These are phyloP conservation scores for Paramecium octaurelia DNA, from an alignment of 73 alveolate species.

Conservation along the genomic window DNA sequence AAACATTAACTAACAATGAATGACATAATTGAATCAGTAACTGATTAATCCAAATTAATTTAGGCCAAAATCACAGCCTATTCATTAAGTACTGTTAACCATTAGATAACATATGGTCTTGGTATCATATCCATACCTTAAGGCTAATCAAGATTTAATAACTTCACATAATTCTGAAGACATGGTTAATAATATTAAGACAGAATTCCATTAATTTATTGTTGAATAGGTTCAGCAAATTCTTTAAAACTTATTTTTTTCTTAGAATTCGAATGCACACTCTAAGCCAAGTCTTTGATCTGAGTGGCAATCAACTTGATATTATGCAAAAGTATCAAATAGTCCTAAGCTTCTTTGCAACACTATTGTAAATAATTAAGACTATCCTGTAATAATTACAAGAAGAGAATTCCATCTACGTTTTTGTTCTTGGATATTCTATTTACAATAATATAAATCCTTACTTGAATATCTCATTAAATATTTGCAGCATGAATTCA, in stretches of 20 bases:
- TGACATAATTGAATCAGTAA: not conserved
- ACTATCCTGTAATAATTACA: not conserved
- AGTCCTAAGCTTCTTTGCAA: not conserved
- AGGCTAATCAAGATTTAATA: not conserved
- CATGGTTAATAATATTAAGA: not conserved
- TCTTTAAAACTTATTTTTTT: not conserved
- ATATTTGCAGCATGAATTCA: not conserved
- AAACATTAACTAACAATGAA: not conserved
- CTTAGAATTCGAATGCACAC: not conserved
- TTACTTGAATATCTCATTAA: not conserved
- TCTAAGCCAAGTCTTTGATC: not conserved
- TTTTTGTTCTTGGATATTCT: not conserved
- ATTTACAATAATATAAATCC: not conserved
- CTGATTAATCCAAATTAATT: not conserved
- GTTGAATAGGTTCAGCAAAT: not conserved
- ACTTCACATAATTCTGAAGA: not conserved
- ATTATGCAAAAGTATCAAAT: constrained; percentile 12
- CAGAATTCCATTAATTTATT: not conserved
- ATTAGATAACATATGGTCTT: not conserved
- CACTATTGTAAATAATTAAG: not conserved
- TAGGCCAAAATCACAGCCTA: not conserved
- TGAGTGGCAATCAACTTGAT: not conserved
- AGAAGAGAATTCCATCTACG: not conserved
- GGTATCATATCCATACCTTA: not conserved
- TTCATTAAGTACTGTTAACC: not conserved